A percentile compares a stretch with the other conserved stretches of the same genome.
phyloP scores from a whole-genome alignment of 495 filamentous ascomycete species.

The Achaetomiella virescens region DNA sequence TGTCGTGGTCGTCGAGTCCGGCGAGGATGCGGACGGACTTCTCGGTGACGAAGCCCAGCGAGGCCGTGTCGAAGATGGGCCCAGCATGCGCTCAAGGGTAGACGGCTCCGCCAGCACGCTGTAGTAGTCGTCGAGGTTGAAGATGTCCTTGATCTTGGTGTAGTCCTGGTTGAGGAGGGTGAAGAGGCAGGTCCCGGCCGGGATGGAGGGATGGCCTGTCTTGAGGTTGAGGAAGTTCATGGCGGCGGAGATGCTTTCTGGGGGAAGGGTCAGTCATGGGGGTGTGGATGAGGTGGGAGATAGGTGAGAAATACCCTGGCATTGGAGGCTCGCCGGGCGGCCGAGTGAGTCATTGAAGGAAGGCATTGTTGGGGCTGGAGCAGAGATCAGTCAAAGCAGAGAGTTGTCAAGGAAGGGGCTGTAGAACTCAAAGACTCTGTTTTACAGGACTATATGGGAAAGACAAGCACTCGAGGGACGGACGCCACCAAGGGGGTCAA shows the following conservation, averaged over 20 bases:
- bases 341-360: not conserved
- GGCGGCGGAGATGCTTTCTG: slow-evolving; percentile 24
- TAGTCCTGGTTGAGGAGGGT: slow-evolving; percentile 17
- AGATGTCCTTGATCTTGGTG: slow-evolving; percentile 15
- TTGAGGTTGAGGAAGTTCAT: slow-evolving; percentile 14
- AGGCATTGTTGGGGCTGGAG: not conserved
- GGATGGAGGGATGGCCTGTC: slow-evolving; percentile 19
- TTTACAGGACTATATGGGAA: not conserved
- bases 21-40: slow-evolving; percentile 16
- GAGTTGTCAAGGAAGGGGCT: not conserved
- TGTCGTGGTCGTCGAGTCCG: slow-evolving; percentile 25
- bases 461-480: not conserved
- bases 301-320: slow-evolving; percentile 3
- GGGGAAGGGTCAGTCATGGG: not conserved
- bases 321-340: not conserved
- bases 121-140: slow-evolving; percentile 20
- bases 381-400: not conserved
- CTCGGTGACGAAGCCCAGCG: slow-evolving; percentile 23
- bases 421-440: not conserved
- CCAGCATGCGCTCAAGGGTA: slow-evolving; percentile 17
- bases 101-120: slow-evolving; percentile 17
- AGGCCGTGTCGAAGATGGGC: slow-evolving; percentile 25
- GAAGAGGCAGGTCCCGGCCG: slow-evolving; percentile 19
- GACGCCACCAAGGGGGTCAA: too few species aligned
- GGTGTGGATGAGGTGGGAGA: not conserved